Evolutionary conservation across 106 monocot species (phyloP), one percentile per base, ranked within the genome.

Genomic region (Gastrodia elata): DNA sequence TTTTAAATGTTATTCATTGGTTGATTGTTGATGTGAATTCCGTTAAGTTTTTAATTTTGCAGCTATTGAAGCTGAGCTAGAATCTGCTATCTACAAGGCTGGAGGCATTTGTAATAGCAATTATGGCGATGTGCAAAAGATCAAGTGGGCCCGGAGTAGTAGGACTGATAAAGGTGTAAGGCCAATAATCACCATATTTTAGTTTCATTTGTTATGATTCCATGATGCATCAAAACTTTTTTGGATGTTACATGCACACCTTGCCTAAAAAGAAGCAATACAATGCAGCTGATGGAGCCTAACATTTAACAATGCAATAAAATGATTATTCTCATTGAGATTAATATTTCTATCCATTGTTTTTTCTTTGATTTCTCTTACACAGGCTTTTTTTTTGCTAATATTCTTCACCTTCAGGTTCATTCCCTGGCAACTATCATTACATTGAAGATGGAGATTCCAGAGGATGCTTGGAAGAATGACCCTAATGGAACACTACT

Each of bases 371-470:
- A 33, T 11, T 64, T 14, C 32, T 32, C 4, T 64, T 34, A 8
- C 5, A 30, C 33, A 32, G 14, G 14, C 34, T 33, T 41, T 41
- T 41, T 26, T n/a, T 41, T 16, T 65, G 65, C 3, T 7, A 32
- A 10, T 42, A 15, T 65, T 55, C 32, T 73, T 33, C 18, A 18
- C 39, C 64, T n/a, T 71, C 42, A 96, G 95, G 92, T 97, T 34
- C 92, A 97, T 86, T 97, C 96, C 9, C 84, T 97, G 84, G 89
- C 96, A 57, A 97, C 96, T 39, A 90, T 88, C 81, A 90, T 97
- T 59, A 84, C 92, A 14, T 78, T 97, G 73, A 92, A 97, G 82
- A 88, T 97, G 90, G 96, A 97, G 74, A 97, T 97, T 52, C 92
- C 96, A 81, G 84, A 81, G 35, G 5, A 78, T 81, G 96, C 96